Base-by-base conservation (phyloP, 306 rosid genomes). In the Pachyrhizus erosus region DNA sequence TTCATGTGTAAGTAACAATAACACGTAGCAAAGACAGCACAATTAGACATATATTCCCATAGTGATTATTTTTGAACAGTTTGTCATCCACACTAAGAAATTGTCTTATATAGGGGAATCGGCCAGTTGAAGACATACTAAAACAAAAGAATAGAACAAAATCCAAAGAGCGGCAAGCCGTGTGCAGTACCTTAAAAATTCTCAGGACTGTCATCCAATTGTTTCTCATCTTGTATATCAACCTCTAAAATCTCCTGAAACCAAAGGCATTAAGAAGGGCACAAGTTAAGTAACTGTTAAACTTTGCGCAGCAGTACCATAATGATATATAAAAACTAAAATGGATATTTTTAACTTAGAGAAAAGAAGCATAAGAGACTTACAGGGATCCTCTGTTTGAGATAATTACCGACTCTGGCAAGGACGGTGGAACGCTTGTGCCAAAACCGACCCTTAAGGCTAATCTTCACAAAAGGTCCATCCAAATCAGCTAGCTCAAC, bases 371-470 rank as follows among this genome's bases (percentile, higher is more conserved):
- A 24, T 14, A 69, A 75, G 57, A 49, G 55, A 79, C 95, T 85
- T 64, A 95, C 99, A 7, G 99, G 99, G 64, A 96, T 96, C 80
- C 99, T 96, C 62, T 90, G 90, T 88, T 88, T 96, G 57, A 96
- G 85, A 81, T 91, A 96, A 76, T 96, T 96, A 29, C 81, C 96
- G 1, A 93, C 58, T 67, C 99, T 89, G 51, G 99, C 98, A 0
- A 93, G 55, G 40, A 93, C 96, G 0, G 75, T 83, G 70, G 96
- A 89, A 20, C 99, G 93, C 71, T 86, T 76, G 88, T 96, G 98
- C 99, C 99, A 96, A 88, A 96, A 96, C 33, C 97, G 90, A 73
- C 99, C 99, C 82, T 76, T 93, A 14, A 96, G 91, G 75, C 96
- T 88, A 77, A 96, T 92, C 82, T 86, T 96, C 79, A 96, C 98